Evolutionary conservation across 2,329 filamentous ascomycete genomes (phyloP), one percentile per base, ranked within the genome.

Genomic region (Aspergillus awamori): DNA sequence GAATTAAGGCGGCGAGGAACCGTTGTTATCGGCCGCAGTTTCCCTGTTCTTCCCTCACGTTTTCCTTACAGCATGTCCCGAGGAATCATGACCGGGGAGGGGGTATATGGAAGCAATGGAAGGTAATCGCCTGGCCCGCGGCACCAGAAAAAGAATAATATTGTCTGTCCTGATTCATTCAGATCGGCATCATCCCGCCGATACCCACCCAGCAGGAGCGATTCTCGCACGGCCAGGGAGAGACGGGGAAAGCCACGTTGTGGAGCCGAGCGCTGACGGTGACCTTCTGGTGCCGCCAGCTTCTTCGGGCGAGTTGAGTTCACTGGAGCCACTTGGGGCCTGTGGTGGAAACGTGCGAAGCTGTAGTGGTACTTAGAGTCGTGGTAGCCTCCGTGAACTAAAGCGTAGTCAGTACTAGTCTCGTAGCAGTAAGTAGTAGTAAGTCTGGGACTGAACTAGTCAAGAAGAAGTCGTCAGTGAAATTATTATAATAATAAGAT

Each of bases 251-350:
- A 59, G 53, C 67, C 66, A 74, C 66, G 69, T 68, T 73, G 72
- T 73, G 71, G 72, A 73, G 68, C 71, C 71, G 64, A 54, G 52
- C 53, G 55, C 65, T 72, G 68, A 71, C 66, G 67, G 69, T 67
- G 69, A 63, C 66, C 72, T 70, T 75, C 70, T 74, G 67, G 70
- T 70, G 72, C 70, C 66, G 69, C 65, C 70, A 67, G 62, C 65
- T 72, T 72, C 66, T 57, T 62, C 63, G 61, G 58, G 65, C 67
- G 69, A 66, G 55, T 36, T 60, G 58, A 58, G 53, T 22, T 60
- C 51, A 59, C 43, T 28, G 64, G 62, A 63, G 61, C 60, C 61
- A 65, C 63, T 58, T 49, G 48, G 39, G 45, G 51, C 26, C 33
- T 48, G 48, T 24, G 36, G 58, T 66, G 63, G 65, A 63, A 67